Evolutionary conservation across 2,329 filamentous ascomycete species (phyloP).

Genomic region (Lasiodiplodia theobromae): DNA sequence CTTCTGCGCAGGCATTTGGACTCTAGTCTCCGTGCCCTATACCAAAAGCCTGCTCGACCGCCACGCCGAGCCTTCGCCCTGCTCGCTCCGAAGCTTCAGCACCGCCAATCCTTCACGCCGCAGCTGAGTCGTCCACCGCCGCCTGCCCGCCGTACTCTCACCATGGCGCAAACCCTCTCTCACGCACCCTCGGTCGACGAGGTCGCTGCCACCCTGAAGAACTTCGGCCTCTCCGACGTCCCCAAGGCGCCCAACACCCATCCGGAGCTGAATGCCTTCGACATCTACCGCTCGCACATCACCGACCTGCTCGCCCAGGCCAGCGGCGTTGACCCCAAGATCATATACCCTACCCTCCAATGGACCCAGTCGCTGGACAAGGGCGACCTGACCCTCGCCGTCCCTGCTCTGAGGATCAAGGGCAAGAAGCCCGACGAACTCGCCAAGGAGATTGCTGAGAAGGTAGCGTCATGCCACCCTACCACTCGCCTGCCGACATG

Average conservation of each 20-base stretch:
- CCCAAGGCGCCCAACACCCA: conserved; percentile 53
- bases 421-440: conserved; percentile 66
- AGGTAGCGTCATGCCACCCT: conserved; percentile 39
- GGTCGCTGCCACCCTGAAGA: conserved; percentile 45
- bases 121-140: conserved; percentile 8
- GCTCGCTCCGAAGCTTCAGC: conserved; percentile 2
- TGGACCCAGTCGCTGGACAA: conserved; percentile 83
- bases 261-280: conserved; percentile 76
- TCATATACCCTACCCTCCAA: conserved; percentile 77
- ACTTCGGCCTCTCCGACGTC: conserved; percentile 47
- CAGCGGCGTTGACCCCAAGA: conserved; percentile 72
- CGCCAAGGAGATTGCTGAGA: conserved; percentile 61
- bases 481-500: not conserved
- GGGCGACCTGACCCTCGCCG: conserved; percentile 80
- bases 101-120: not conserved
- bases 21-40: not conserved
- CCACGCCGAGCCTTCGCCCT: conserved; percentile 14
- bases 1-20: conserved; percentile 18
- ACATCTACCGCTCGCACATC: conserved; percentile 81
- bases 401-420: conserved; percentile 80
- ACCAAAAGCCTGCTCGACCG: conserved; percentile 2
- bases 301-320: conserved; percentile 71
- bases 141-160: conserved; percentile 3
- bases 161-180: conserved; percentile 22
- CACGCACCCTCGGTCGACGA: conserved; percentile 41